Conservation (phyloP, 768 basidiomycete species). For the Leccinum arenicola region DNA sequence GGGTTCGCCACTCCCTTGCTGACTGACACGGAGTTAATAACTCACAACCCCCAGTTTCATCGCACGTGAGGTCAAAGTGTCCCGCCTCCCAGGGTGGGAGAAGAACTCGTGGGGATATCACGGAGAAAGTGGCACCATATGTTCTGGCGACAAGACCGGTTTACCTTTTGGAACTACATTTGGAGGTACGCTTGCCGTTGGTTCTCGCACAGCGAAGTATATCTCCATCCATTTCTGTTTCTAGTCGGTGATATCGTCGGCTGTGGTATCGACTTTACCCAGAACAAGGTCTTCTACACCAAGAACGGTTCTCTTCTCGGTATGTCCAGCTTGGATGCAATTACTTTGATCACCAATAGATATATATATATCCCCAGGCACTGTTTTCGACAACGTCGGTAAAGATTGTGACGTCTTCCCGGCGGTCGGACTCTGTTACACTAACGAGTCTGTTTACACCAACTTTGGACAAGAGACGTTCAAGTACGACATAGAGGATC, state of each 20-base stretch:
- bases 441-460: constrained; percentile 71
- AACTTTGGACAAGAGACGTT: constrained; percentile 90
- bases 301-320: constrained; percentile 80
- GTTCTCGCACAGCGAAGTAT: neutral
- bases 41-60: constrained; percentile 51
- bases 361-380: constrained; percentile 38
- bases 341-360: constrained; percentile 12
- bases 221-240: constrained; percentile 5
- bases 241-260: constrained; percentile 86
- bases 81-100: constrained; percentile 85
- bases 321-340: constrained; percentile 22
- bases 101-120: constrained; percentile 88
- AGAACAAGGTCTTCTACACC: constrained; percentile 80
- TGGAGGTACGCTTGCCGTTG: constrained; percentile 54
- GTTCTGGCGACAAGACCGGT: constrained; percentile 71
- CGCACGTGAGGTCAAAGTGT: constrained; percentile 58
- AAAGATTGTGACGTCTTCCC: constrained; percentile 72
- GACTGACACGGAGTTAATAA: constrained; percentile 8
- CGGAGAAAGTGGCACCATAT: constrained; percentile 82
- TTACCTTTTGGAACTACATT: constrained; percentile 75
- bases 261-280: constrained; percentile 89
- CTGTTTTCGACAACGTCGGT: constrained; percentile 71
- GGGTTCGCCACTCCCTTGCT: constrained; percentile 49
- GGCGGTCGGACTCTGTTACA: constrained; percentile 83
- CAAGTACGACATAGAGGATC: constrained; percentile 85